A percentile compares a stretch with the other conserved stretches of the same genome.
phyloP scores from a whole-genome alignment of 2,329 filamentous ascomycete species.

The Cladosporium sp. region DNA sequence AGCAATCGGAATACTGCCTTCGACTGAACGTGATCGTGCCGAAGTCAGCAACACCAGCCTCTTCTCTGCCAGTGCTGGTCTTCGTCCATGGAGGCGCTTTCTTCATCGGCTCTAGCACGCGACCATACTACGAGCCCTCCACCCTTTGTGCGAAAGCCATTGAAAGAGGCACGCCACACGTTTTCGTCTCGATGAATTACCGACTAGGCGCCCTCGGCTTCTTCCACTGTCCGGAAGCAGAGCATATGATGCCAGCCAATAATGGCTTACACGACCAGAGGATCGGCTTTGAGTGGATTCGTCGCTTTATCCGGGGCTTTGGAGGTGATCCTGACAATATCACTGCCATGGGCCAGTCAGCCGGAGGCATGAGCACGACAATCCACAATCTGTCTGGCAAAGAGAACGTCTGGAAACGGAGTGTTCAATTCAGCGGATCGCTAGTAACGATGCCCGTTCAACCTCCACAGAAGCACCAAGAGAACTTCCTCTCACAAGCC shows the following conservation, averaged over 20 bases:
- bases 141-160: background rate
- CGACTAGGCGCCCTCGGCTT: constrained; percentile 32
- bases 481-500: constrained; percentile 16
- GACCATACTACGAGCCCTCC: constrained; percentile 43
- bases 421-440: constrained; percentile 16
- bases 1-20: constrained; percentile 38
- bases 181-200: constrained; percentile 51
- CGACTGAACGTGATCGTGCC: constrained; percentile 52
- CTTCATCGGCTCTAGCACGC: constrained; percentile 47
- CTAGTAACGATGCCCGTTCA: constrained; percentile 18
- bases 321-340: constrained; percentile 20
- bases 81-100: constrained; percentile 54
- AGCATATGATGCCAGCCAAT: constrained; percentile 19
- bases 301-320: constrained; percentile 21
- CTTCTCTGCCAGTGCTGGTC: constrained; percentile 45
- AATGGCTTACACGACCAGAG: constrained; percentile 26
- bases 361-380: constrained; percentile 18
- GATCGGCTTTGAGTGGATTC: constrained; percentile 33
- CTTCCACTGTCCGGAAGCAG: constrained; percentile 18
- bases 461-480: constrained; percentile 12
- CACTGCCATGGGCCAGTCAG: constrained; percentile 18
- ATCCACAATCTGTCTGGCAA: constrained; percentile 13
- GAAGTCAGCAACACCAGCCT: background rate
- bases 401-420: constrained; percentile 13
- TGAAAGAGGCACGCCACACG: constrained; percentile 9